Evolutionary conservation across 148 eudicot genomes (phyloP).

Genomic region (Persicaria tinctoria): DNA sequence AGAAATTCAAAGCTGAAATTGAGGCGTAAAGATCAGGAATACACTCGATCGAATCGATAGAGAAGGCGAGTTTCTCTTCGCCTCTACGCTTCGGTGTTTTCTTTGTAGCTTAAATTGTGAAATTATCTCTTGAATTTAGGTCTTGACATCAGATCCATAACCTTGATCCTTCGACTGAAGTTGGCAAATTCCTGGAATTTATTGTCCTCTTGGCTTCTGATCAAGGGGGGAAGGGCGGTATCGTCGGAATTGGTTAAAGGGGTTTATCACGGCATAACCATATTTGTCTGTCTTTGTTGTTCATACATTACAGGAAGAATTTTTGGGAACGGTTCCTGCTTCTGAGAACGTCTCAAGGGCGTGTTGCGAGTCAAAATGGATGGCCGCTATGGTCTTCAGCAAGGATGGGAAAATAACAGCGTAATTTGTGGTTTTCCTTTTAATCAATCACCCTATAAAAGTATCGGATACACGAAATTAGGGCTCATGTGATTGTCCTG

Average conservation of each 20-base stretch:
- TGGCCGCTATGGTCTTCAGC: slow-evolving; percentile 98
- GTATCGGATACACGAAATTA: slow-evolving; percentile 82
- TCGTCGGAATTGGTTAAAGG: slow-evolving; percentile 39
- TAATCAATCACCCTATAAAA: slow-evolving; percentile 56
- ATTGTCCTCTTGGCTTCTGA: slow-evolving; percentile 23
- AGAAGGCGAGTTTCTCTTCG: slow-evolving; percentile 9
- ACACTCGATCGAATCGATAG: background rate
- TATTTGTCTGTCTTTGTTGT: slow-evolving; percentile 60
- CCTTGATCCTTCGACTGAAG: slow-evolving; percentile 4
- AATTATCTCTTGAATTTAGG: slow-evolving; percentile 6
- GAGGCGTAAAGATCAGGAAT: background rate
- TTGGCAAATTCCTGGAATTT: background rate
- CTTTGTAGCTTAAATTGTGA: background rate
- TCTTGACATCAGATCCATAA: slow-evolving; percentile 6
- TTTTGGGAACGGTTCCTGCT: slow-evolving; percentile 44
- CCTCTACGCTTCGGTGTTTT: background rate
- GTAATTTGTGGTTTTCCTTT: slow-evolving; percentile 98
- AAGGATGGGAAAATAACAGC: slow-evolving; percentile 99
- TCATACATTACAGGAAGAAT: slow-evolving; percentile 88
- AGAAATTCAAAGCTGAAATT: background rate
- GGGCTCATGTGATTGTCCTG: slow-evolving; percentile 87
- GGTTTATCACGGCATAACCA: slow-evolving; percentile 59
- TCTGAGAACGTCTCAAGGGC: slow-evolving; percentile 50
- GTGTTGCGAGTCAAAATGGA: slow-evolving; percentile 61
- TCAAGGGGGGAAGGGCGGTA: slow-evolving; percentile 49